A percentile compares a stretch with the other conserved stretches of the same genome.
phyloP scores from a whole-genome alignment of 768 basidiomycete genomes.

The Hygrocybe coccinea region DNA sequence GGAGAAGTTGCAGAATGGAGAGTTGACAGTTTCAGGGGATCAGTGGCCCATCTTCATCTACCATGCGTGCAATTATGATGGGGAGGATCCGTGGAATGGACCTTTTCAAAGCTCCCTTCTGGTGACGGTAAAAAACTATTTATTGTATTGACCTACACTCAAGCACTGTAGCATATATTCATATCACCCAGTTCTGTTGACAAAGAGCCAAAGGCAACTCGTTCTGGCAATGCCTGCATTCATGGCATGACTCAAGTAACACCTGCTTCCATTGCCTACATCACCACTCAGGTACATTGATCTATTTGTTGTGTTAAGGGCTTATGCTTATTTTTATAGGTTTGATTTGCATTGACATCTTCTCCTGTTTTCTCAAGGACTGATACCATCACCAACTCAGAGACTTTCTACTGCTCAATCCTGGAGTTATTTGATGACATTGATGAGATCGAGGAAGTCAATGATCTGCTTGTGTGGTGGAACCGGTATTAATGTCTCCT shows the following conservation, averaged over 20 bases:
- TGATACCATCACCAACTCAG: background rate
- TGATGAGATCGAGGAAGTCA: background rate
- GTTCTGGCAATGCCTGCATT: constrained; percentile 14
- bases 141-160: background rate
- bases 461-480: constrained; percentile 1
- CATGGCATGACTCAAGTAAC: constrained; percentile 7
- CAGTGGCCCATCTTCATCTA: constrained; percentile 26
- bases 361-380: background rate
- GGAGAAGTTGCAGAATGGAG: constrained; percentile 6
- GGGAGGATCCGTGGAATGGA: constrained; percentile 25
- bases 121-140: constrained; percentile 14
- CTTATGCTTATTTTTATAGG: background rate
- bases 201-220: constrained; percentile 7
- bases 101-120: constrained; percentile 19
- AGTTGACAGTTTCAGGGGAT: constrained; percentile 18
- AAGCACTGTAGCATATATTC: constrained; percentile 20
- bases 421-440: constrained; percentile 4
- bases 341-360: constrained; percentile 5
- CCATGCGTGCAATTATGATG: constrained; percentile 13
- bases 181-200: constrained; percentile 10
- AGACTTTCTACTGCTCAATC: constrained; percentile 5
- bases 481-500: background rate
- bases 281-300: constrained; percentile 6
- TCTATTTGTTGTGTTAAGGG: background rate
- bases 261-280: no score